phyloP scores from a whole-genome alignment of 257 asterid genomes.

The Thymus mandschuricus region DNA sequence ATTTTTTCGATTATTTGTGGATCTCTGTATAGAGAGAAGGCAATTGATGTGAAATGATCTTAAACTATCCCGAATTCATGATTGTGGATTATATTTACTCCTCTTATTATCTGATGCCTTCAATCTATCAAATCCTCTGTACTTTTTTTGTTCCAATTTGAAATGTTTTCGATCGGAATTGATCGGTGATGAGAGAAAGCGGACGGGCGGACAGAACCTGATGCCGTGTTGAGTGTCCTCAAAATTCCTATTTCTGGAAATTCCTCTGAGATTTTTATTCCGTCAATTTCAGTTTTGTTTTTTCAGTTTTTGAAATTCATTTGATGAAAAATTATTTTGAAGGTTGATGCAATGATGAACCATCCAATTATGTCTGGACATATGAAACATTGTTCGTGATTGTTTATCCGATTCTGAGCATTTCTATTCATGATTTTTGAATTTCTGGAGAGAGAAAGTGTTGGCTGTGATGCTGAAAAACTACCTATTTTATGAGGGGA shows the following conservation, averaged over 20 bases:
- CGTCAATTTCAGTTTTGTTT: no score
- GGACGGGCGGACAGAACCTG: conserved; percentile 96
- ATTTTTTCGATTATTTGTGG: not conserved
- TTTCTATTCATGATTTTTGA: not conserved
- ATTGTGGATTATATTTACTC: conserved; percentile 47
- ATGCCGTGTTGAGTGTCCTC: conserved; percentile 93
- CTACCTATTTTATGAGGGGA: conserved; percentile 83
- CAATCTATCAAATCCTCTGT: no score
- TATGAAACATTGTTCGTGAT: conserved; percentile 64
- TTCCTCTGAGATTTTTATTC: conserved; percentile 37
- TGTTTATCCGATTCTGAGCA: conserved; percentile 62
- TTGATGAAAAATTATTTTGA: no score
- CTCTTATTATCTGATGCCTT: conserved; percentile 50
- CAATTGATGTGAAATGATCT: conserved; percentile 36
- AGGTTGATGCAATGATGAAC: conserved; percentile 50
- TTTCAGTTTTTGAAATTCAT: not conserved
- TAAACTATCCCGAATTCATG: conserved; percentile 39
- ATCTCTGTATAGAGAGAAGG: not conserved
- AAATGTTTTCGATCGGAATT: not conserved
- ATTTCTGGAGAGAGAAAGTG: not conserved
- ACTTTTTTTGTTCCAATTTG: not conserved
- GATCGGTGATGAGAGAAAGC: conserved; percentile 64
- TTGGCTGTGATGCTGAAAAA: conserved; percentile 64
- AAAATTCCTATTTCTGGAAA: conserved; percentile 50
- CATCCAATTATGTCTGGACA: conserved; percentile 72